Evolutionary conservation across 2,329 filamentous ascomycete species (phyloP).

Genomic region (Colletotrichum horii): DNA sequence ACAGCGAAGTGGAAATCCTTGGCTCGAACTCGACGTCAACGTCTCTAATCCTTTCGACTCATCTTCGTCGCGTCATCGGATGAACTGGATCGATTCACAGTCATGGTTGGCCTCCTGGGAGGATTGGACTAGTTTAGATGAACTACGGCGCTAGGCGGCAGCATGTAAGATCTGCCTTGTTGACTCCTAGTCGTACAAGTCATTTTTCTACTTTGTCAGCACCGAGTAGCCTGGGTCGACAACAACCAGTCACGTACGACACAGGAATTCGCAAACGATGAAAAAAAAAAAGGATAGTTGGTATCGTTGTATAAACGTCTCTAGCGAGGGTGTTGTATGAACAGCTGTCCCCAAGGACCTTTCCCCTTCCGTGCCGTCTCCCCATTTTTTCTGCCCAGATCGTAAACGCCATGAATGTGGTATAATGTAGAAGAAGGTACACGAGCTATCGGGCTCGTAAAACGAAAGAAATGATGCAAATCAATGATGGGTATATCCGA

Average conservation of each 20-base stretch:
- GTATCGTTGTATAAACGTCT: not conserved
- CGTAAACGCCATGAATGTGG: not conserved
- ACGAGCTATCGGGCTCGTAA: not conserved
- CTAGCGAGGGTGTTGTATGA: not conserved
- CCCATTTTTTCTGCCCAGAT: not conserved
- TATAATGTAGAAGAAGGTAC: not conserved
- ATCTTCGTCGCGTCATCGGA: not conserved
- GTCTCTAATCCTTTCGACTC: not conserved
- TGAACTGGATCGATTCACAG: not conserved
- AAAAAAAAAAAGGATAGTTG: not conserved
- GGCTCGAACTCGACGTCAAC: not conserved
- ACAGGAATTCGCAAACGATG: not conserved
- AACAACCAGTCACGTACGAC: not conserved
- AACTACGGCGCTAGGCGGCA: not conserved
- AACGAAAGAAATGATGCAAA: not conserved
- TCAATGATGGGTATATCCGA: slow-evolving; percentile 12
- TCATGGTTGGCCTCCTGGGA: not conserved
- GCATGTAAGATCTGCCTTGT: not conserved
- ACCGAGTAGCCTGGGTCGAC: not conserved
- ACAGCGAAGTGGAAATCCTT: not conserved
- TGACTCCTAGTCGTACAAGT: not conserved
- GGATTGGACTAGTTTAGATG: not conserved
- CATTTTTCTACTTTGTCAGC: not conserved
- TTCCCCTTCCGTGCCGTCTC: not conserved
- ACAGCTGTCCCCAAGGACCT: not conserved